These are phyloP conservation scores for Arthrobotrys iridis DNA, from an alignment of 2,329 filamentous ascomycete genomes.

Conservation along the genomic window DNA sequence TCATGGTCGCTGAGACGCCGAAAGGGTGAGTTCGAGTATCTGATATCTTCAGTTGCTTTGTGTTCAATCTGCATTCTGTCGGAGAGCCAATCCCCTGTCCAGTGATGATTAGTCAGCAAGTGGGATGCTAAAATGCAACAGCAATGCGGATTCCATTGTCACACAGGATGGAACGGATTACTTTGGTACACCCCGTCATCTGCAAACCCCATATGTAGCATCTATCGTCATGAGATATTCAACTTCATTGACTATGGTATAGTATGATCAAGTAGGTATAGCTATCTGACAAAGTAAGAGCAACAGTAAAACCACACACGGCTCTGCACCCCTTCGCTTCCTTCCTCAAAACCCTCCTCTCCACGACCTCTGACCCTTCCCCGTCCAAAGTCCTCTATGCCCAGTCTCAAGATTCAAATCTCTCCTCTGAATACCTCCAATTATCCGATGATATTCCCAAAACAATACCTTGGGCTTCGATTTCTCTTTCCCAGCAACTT, in stretches of 20 bases:
- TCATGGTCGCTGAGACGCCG: conserved; percentile 83
- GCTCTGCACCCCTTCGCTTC: conserved; percentile 70
- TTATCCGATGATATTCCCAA: conserved; percentile 72
- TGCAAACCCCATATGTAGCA: conserved; percentile 46
- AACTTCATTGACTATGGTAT: too few relatives aligned
- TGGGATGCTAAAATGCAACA: conserved; percentile 40
- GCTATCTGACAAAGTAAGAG: conserved; percentile 59
- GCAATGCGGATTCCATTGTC: conserved; percentile 59
- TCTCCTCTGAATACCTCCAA: conserved; percentile 74
- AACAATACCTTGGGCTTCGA: conserved; percentile 76
- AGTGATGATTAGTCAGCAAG: conserved; percentile 11
- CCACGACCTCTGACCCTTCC: conserved; percentile 61
- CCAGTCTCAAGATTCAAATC: conserved; percentile 85
- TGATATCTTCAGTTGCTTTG: not conserved
- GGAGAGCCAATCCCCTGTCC: too few relatives aligned
- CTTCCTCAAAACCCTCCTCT: conserved; percentile 67
- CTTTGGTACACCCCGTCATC: conserved; percentile 47
- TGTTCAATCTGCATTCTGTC: too few relatives aligned
- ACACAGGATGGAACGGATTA: conserved; percentile 56
- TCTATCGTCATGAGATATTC: not conserved
- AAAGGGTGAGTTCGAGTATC: conserved; percentile 70
- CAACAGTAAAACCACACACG: conserved; percentile 75
- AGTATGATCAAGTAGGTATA: conserved; percentile 68
- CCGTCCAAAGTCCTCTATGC: conserved; percentile 69
- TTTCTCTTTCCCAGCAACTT: conserved; percentile 70